Percentiles rank a stretch among this genome's conserved stretches.
Conservation (phyloP, 2,329 filamentous ascomycete species). For the Ascosphaera aggregata region DNA sequence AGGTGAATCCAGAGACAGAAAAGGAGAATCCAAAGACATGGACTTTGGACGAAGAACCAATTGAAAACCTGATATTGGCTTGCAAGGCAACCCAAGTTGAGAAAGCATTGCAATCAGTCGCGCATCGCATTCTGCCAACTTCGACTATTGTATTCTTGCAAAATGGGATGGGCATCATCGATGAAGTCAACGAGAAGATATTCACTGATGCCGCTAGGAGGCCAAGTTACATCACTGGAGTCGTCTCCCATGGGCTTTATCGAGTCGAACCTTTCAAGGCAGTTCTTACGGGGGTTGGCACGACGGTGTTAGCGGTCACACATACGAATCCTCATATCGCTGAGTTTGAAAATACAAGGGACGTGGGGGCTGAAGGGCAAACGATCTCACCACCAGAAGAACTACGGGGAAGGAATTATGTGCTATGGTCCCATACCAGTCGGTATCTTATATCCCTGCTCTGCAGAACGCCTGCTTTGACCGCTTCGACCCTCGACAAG, state of each 20-base stretch:
- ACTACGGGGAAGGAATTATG: neutral
- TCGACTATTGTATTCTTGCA: conserved; percentile 57
- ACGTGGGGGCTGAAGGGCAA: conserved; percentile 2
- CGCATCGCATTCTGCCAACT: conserved; percentile 39
- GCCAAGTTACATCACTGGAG: conserved; percentile 56
- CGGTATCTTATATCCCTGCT: conserved; percentile 43
- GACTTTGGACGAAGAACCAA: conserved; percentile 22
- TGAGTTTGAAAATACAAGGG: conserved; percentile 8
- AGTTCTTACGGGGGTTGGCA: conserved; percentile 34
- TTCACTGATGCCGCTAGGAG: conserved; percentile 42
- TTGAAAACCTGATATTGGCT: conserved; percentile 54
- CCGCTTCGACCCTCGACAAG: conserved; percentile 33
- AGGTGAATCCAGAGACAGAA: neutral
- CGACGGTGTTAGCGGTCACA: conserved; percentile 31
- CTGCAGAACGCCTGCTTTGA: conserved; percentile 36
- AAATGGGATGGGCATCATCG: conserved; percentile 65
- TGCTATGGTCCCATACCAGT: neutral
- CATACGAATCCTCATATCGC: conserved; percentile 5
- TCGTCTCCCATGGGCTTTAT: conserved; percentile 35
- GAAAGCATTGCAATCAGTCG: conserved; percentile 40
- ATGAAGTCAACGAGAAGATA: conserved; percentile 45
- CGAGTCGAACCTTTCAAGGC: conserved; percentile 26
- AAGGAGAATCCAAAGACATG: conserved; percentile 4
- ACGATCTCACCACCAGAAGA: neutral
- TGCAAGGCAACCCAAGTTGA: conserved; percentile 51